Evolutionary conservation across 2,329 filamentous ascomycete genomes (phyloP), one percentile per base, ranked within the genome.

Genomic region (Claviceps monticola): DNA sequence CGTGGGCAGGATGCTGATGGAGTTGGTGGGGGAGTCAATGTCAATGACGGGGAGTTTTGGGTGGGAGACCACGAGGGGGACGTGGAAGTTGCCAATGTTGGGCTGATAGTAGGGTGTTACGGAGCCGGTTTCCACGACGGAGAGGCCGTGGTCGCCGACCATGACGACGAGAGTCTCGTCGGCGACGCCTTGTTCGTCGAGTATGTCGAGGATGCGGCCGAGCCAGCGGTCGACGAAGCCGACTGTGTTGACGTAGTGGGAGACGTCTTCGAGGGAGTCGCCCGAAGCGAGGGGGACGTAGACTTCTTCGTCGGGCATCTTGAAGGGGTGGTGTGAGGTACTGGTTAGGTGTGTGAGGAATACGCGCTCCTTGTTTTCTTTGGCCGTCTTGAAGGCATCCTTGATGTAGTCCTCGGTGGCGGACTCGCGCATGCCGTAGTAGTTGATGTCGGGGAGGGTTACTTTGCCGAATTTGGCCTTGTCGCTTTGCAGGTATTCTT

Each of bases 341-440:
- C 65, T 67, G 3, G 66, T 68, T 3, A 68, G 51, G 52, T 68
- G 66, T 1, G 64, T 62, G 1, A 68, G 51, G 36, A 68, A 68
- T 0, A 67, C 56, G 9, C 65, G 59, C 42, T 66, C 59, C 14
- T 66, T 58, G 1, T 60, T 60, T 41, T 61, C 56, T 34, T 57
- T 61, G 8, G 65, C 64, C 3, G 56, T 53, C 1, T 52, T 52
- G 21, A 68, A 66, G 14, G 60, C 56, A 46, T 68, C 64, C 3
- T 54, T 56, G 38, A 67, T 57, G n/a, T 68, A 67, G 14, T 66
- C 59, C 45, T 63, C 59, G 14, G 68, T 50, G 0, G 58, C 60
- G 5, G 59, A 56, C 52, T 68, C 66, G 48, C 63, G 56, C 52
- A 66, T 62, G 8, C 62, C 63, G 5, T 66, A 68, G 29, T 66